Evolutionary conservation across 768 basidiomycete species (phyloP).

Genomic region (Lactifluus volemus): DNA sequence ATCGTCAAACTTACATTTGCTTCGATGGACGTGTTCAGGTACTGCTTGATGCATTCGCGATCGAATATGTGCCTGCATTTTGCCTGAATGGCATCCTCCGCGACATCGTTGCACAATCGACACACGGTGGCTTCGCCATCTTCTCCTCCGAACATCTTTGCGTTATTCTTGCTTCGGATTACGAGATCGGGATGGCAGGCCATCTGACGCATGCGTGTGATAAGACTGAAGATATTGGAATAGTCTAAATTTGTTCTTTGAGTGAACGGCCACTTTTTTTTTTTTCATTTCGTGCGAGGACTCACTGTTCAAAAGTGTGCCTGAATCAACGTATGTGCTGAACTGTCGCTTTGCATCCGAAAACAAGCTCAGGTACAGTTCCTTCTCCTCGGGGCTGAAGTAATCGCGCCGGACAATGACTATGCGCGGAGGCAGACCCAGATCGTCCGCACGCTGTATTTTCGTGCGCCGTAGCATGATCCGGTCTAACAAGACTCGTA

Average conservation of each 20-base stretch:
- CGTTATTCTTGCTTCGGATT: slow-evolving; percentile 75
- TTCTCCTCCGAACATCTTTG: slow-evolving; percentile 47
- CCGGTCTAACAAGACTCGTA: slow-evolving; percentile 78
- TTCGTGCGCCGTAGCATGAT: slow-evolving; percentile 96
- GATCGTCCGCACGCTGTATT: slow-evolving; percentile 91
- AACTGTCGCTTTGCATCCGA: slow-evolving; percentile 91
- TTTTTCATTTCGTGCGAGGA: slow-evolving; percentile 14
- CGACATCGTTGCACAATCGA: slow-evolving; percentile 92
- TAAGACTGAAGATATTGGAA: slow-evolving; percentile 83
- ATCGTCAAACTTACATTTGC: slow-evolving; percentile 35
- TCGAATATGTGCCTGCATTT: slow-evolving; percentile 94
- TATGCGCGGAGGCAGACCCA: slow-evolving; percentile 88
- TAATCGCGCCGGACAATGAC: slow-evolving; percentile 84
- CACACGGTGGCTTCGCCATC: slow-evolving; percentile 78
- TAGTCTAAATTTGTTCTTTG: slow-evolving; percentile 46
- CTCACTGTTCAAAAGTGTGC: slow-evolving; percentile 89
- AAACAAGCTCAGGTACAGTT: slow-evolving; percentile 85
- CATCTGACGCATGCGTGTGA: slow-evolving; percentile 96
- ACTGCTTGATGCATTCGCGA: slow-evolving; percentile 91
- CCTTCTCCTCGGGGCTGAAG: slow-evolving; percentile 96
- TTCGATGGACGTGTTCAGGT: slow-evolving; percentile 69
- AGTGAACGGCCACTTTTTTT: not conserved
- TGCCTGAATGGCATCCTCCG: slow-evolving; percentile 93
- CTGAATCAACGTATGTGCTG: slow-evolving; percentile 79
- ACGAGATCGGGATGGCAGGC: slow-evolving; percentile 94